Conservation (phyloP, 176 grass and related monocot species). For the Dactylis glomerata region DNA sequence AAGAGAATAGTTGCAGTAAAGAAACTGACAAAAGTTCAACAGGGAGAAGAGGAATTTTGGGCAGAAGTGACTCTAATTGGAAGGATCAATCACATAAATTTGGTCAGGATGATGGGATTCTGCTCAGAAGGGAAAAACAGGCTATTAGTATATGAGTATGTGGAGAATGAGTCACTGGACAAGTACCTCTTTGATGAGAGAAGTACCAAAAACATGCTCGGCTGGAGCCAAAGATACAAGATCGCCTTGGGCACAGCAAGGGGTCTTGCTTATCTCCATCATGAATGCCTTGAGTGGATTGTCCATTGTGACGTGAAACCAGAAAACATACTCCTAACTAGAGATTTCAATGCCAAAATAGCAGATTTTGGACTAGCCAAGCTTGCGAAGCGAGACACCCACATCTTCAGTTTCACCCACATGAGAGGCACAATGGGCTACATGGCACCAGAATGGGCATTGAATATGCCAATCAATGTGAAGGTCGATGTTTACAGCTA, state of each 20-base stretch:
- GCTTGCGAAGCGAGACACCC: constrained; percentile 42
- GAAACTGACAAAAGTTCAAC: constrained; percentile 51
- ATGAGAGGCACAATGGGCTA: constrained; percentile 87
- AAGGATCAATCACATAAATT: constrained; percentile 74
- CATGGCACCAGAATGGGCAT: constrained; percentile 85
- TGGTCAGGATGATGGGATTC: constrained; percentile 67
- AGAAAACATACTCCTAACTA: constrained; percentile 78
- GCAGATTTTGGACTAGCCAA: constrained; percentile 75
- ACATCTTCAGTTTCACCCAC: constrained; percentile 48
- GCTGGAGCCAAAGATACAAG: constrained; percentile 71
- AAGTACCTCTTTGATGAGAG: constrained; percentile 55
- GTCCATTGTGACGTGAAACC: constrained; percentile 92
- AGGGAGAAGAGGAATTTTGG: constrained; percentile 76
- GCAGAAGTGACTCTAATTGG: constrained; percentile 68
- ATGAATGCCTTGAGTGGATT: constrained; percentile 86
- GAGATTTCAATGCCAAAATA: constrained; percentile 74
- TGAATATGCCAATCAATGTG: constrained; percentile 50
- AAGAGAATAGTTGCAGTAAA: constrained; percentile 76
- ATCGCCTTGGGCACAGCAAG: constrained; percentile 57
- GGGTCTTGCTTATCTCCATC: constrained; percentile 82
- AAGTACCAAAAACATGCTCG: constrained; percentile 36
- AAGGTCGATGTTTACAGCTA: constrained; percentile 85
- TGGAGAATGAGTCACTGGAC: constrained; percentile 73
- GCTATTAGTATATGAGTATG: constrained; percentile 63
- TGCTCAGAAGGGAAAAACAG: constrained; percentile 49